Conservation (phyloP, 768 basidiomycete species). For the Boletus tylopilopsis region DNA sequence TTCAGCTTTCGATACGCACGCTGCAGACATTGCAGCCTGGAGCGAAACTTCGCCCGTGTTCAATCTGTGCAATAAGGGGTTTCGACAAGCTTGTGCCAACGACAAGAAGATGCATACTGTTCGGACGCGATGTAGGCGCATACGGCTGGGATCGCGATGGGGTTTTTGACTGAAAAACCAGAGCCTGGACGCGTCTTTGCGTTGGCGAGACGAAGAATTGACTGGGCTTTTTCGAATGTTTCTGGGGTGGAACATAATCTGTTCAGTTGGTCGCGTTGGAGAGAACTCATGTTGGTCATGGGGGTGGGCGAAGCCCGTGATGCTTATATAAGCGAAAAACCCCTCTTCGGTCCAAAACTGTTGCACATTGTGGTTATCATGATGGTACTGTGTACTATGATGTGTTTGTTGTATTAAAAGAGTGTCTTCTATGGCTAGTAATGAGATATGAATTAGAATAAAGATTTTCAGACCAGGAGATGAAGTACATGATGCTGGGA, state of each 20-base stretch:
- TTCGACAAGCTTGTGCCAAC: too few species aligned
- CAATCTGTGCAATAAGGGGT: constrained; percentile 16
- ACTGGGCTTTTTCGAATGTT: constrained; percentile 22
- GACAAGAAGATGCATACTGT: constrained; percentile 18
- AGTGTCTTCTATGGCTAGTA: too few species aligned
- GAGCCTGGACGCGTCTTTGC: constrained; percentile 27
- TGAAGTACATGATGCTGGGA: too few species aligned
- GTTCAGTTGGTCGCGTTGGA: constrained; percentile 17
- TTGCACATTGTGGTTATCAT: too few species aligned
- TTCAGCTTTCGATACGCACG: constrained; percentile 20
- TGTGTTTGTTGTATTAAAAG: too few species aligned
- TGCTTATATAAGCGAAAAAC: too few species aligned
- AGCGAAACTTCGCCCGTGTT: constrained; percentile 29
- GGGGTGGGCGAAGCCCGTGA: too few species aligned
- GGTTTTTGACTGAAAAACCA: constrained; percentile 24
- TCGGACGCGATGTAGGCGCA: constrained; percentile 33
- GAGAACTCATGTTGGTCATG: background rate
- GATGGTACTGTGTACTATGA: too few species aligned
- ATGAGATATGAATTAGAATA: too few species aligned
- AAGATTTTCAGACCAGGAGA: too few species aligned
- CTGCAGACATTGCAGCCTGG: constrained; percentile 21
- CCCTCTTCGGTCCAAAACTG: too few species aligned
- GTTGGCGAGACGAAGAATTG: constrained; percentile 18
- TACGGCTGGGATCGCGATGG: constrained; percentile 23
- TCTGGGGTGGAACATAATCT: constrained; percentile 21